Evolutionary conservation across 2,329 filamentous ascomycete genomes (phyloP).

Genomic region (Exophiala oligosperma): DNA sequence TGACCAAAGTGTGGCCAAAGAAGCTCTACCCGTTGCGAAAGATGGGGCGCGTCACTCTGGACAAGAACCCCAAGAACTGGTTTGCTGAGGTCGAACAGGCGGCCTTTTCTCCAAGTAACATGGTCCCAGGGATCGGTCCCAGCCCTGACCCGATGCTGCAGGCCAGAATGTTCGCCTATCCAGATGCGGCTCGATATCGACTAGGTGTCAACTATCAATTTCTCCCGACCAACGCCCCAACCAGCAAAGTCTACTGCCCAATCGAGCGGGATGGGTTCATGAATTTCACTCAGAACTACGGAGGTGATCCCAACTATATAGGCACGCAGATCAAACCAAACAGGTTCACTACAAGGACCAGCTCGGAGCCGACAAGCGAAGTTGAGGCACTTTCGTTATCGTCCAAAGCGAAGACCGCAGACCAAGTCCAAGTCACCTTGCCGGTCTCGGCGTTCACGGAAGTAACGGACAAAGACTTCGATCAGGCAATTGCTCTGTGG

Average conservation of each 20-base stretch:
- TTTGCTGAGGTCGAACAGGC: conserved; percentile 67
- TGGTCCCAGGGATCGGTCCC: conserved; percentile 65
- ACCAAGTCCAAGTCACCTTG: background rate
- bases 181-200: conserved; percentile 51
- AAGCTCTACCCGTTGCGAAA: conserved; percentile 60
- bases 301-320: conserved; percentile 59
- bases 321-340: conserved; percentile 31
- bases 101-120: conserved; percentile 64
- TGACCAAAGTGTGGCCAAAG: conserved; percentile 70
- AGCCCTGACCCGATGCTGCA: conserved; percentile 65
- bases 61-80: conserved; percentile 66
- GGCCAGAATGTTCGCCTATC: conserved; percentile 61
- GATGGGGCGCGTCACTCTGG: conserved; percentile 64
- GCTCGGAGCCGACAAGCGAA: too few relatives aligned
- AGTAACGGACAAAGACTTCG: conserved; percentile 46
- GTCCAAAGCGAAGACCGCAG: background rate
- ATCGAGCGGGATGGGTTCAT: conserved; percentile 46
- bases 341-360: conserved; percentile 34
- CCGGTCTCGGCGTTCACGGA: conserved; percentile 36
- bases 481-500: conserved; percentile 47
- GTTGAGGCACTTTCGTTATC: background rate
- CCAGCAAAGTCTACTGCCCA: conserved; percentile 49
- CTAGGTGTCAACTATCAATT: conserved; percentile 44
- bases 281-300: conserved; percentile 54
- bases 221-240: conserved; percentile 39